Conservation (phyloP, 2,329 filamentous ascomycete genomes). For the Pochonia chlamydosporia region DNA sequence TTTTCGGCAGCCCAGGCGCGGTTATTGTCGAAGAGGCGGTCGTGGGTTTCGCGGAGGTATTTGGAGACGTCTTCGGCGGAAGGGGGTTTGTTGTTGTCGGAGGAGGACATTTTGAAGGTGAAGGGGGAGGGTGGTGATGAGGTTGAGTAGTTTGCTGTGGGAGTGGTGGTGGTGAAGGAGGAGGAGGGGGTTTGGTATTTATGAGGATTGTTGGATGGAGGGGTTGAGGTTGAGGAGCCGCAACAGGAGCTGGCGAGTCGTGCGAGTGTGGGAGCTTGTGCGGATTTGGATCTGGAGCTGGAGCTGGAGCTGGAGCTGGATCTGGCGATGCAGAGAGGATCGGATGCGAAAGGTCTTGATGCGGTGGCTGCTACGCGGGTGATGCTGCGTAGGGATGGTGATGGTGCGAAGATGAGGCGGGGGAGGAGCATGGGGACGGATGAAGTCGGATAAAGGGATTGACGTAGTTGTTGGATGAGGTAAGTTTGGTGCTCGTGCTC, state of each 20-base stretch:
- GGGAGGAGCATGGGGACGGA: constrained; percentile 5
- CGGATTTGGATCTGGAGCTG: no score
- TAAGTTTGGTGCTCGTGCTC: no score
- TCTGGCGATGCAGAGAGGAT: no score
- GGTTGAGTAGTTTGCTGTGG: not conserved
- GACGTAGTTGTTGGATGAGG: no score
- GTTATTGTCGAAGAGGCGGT: constrained; percentile 65
- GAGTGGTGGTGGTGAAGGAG: not conserved
- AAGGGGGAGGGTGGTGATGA: not conserved
- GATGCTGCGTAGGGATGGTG: constrained; percentile 2
- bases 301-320: no score
- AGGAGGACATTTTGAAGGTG: constrained; percentile 5
- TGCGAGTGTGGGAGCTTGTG: no score
- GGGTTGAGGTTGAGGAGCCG: not conserved
- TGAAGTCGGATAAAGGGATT: not conserved
- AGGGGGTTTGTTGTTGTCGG: not conserved
- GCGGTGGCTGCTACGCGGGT: not conserved
- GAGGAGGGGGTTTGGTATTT: not conserved
- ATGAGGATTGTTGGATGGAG: not conserved
- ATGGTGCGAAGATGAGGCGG: not conserved
- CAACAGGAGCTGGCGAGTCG: constrained; percentile 7
- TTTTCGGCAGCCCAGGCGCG: constrained; percentile 58
- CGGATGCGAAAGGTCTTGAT: not conserved
- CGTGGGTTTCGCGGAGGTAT: constrained; percentile 59
- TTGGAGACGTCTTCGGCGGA: constrained; percentile 8